Conservation (phyloP, 495 filamentous ascomycete species). For the Annulohypoxylon moriforme region DNA sequence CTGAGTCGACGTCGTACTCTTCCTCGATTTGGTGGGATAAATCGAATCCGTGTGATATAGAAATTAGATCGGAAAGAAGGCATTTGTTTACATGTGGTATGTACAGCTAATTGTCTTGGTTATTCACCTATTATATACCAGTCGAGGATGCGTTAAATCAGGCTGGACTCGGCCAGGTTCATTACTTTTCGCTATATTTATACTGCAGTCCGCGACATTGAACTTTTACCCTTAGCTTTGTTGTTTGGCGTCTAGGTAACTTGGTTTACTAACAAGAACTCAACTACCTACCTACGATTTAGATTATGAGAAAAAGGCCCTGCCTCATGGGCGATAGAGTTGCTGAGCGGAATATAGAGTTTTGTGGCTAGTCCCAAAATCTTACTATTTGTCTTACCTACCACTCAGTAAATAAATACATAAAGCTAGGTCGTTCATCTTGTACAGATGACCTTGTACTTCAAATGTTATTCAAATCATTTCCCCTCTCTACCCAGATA, state of each 20-base stretch:
- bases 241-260: background rate
- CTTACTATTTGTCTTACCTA: no score
- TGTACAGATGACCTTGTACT: background rate
- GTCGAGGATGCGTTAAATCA: background rate
- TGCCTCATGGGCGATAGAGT: background rate
- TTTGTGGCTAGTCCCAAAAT: no score
- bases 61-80: background rate
- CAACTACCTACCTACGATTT: no score
- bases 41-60: background rate
- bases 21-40: background rate
- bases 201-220: background rate
- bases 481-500: no score
- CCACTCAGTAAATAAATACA: background rate
- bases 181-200: background rate
- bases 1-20: background rate
- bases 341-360: background rate
- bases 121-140: background rate
- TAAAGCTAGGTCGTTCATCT: background rate
- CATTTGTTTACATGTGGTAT: background rate
- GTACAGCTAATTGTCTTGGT: background rate
- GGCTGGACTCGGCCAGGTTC: background rate
- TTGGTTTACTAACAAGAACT: background rate
- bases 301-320: background rate
- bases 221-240: background rate
- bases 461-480: no score